Evolutionary conservation across 1,284 basidiomycete species (phyloP).

Genomic region (Dichomitus squalens): DNA sequence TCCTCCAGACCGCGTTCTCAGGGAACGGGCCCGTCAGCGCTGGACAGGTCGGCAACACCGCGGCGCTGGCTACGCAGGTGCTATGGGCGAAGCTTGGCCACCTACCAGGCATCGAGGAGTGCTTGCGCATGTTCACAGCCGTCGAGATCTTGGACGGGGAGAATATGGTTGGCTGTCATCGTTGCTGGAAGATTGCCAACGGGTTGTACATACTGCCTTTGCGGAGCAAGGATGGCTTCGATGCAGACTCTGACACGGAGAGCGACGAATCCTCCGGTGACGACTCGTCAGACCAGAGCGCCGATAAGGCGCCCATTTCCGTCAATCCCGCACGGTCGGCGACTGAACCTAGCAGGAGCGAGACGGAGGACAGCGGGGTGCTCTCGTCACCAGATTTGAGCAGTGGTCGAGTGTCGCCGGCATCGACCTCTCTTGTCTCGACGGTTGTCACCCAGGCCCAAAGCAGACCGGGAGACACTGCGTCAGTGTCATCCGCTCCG

Average conservation of each 20-base stretch:
- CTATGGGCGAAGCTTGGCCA: constrained; percentile 54
- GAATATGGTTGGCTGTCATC: constrained; percentile 90
- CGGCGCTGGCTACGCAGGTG: constrained; percentile 34
- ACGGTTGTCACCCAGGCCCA: constrained; percentile 25
- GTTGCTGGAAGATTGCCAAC: constrained; percentile 89
- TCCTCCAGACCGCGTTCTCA: constrained; percentile 40
- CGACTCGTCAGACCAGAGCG: constrained; percentile 23
- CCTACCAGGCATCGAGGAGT: constrained; percentile 67
- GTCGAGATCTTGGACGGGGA: constrained; percentile 93
- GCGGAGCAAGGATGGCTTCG: constrained; percentile 38
- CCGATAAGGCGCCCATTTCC: constrained; percentile 4
- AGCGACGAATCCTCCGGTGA: constrained; percentile 23
- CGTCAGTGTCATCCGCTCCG: constrained; percentile 33
- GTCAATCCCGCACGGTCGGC: constrained; percentile 1
- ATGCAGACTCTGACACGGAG: constrained; percentile 38
- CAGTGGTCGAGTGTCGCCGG: constrained; percentile 30
- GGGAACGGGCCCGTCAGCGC: constrained; percentile 4
- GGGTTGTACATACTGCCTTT: constrained; percentile 49
- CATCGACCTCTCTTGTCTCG: constrained; percentile 33
- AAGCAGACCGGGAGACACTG: constrained; percentile 23
- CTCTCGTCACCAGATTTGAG: constrained; percentile 26
- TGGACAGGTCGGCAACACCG: constrained; percentile 14
- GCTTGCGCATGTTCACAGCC: constrained; percentile 83
- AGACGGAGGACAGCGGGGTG: constrained; percentile 5
- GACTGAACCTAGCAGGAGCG: constrained; percentile 4